Base-by-base conservation (phyloP, 73 alveolate genomes). In the Durusdinium trenchii region DNA sequence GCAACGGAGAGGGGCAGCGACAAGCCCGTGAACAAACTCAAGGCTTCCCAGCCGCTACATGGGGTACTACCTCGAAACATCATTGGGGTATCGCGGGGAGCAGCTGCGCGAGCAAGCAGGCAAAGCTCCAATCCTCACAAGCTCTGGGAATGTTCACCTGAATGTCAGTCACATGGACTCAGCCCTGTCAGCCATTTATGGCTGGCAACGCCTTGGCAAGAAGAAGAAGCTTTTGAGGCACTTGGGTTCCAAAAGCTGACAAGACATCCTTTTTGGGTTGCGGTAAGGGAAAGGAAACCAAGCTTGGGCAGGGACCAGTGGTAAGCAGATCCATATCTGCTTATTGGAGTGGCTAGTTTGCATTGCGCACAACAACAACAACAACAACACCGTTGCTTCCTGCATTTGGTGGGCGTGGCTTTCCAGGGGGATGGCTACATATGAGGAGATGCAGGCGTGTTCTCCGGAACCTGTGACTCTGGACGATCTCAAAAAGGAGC, bases 351-450 rank as follows among this genome's bases (percentile, higher is more conserved):
- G 42, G 6, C n/a, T 9, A 7, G 6, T 76, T 32, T 32, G 23
- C 12, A 16, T 57, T 57, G 23, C 23, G 23, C 69, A 57, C 23
- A 57, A n/a, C n/a, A n/a, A n/a, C n/a, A n/a, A n/a, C n/a, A n/a
- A n/a, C n/a, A n/a, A n/a, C n/a, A n/a, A n/a, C n/a, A n/a, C n/a
- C n/a, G n/a, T n/a, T n/a, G n/a, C n/a, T n/a, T n/a, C n/a, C n/a
- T n/a, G n/a, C n/a, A n/a, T n/a, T n/a, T n/a, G 86, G 86, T 76
- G 86, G 86, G 86, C 86, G 4, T 76, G 86, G 86, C 61, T 76
- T 9, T 76, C 86, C 60, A 40, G 86, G 57, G 86, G 86, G 61
- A 76, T 76, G 86, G 86, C 86, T 5, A n/a, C 16, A 43, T 43
- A 43, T 3, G 36, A 40, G 42, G 86, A 76, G 86, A 76, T 76